Base-by-base conservation (phyloP, 2,329 filamentous ascomycete genomes). In the Fusarium coicis region DNA sequence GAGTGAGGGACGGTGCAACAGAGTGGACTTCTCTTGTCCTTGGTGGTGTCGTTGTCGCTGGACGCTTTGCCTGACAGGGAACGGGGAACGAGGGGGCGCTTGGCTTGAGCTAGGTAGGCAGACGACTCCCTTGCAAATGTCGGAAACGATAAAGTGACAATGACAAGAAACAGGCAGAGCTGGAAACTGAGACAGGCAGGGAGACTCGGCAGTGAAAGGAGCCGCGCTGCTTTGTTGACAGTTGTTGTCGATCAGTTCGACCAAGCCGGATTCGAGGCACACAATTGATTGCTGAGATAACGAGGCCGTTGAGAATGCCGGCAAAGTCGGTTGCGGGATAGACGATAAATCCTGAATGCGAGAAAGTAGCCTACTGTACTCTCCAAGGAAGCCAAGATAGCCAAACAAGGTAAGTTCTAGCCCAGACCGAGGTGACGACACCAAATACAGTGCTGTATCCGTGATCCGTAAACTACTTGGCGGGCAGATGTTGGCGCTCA, bases 41-140 rank as follows among this genome's bases (percentile, higher is more conserved):
- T 64, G 66, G 63, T 74, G 74, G 73, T 73, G 68, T 71, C 58
- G 65, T 49, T 67, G 58, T 50, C 32, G 55, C 55, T 58, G 55
- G 64, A 71, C 74, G 71, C 75, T 77, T 76, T 76, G 42, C 75
- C 75, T 66, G 66, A 77, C 68, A 57, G 53, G 70, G 71, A 68
- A 72, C 70, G 66, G 37, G 43, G 34, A 56, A 67, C 63, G 69
- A 65, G 50, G 70, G 69, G 66, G 70, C 59, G 68, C 69, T 65
- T 69, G 64, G 55, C 54, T 69, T 64, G 49, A 53, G 23, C 65
- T 70, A 66, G 56, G 43, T 70, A 66, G 56, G 47, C 67, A 47
- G 47, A 60, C 23, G n/a, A 32, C 58, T 68, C 54, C 61, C 66
- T 70, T 70, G 55, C 47, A 57, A 56, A 60, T 50, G 53, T 37